Conservation (phyloP, 31 red algal genomes). For the Odonthalia washingtoniensis region DNA sequence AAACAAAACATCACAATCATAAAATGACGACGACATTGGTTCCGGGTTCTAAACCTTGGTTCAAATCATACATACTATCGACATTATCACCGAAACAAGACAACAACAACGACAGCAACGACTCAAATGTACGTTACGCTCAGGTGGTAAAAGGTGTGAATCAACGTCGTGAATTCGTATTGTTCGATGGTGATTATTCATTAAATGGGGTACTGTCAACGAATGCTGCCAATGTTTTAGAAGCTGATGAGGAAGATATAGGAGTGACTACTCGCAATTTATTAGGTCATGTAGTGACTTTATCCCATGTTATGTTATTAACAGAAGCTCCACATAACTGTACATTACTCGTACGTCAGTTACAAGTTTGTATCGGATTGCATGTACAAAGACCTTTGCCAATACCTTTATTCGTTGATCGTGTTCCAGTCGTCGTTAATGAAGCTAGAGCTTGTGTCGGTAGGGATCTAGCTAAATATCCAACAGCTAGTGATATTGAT, state of each 20-base stretch:
- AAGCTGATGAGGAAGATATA: constrained; percentile 51
- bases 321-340: constrained; percentile 37
- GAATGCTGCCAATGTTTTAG: constrained; percentile 30
- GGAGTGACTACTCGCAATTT: constrained; percentile 65
- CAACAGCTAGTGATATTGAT: background rate
- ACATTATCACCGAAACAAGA: background rate
- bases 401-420: constrained; percentile 9
- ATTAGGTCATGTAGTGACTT: constrained; percentile 50
- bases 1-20: too few relatives aligned
- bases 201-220: constrained; percentile 53
- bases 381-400: constrained; percentile 32
- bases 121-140: background rate
- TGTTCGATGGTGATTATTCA: constrained; percentile 56
- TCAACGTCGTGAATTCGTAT: constrained; percentile 36
- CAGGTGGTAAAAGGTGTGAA: constrained; percentile 11
- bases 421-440: constrained; percentile 23
- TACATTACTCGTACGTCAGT: constrained; percentile 41
- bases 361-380: constrained; percentile 35
- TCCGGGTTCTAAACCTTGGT: constrained; percentile 32
- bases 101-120: background rate
- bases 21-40: constrained; percentile 10
- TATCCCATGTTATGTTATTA: constrained; percentile 29
- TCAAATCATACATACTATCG: constrained; percentile 27
- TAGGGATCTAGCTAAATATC: constrained; percentile 31
- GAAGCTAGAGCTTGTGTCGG: constrained; percentile 43